Conservation (phyloP, 2,329 filamentous ascomycete species). For the Knufia petricola region DNA sequence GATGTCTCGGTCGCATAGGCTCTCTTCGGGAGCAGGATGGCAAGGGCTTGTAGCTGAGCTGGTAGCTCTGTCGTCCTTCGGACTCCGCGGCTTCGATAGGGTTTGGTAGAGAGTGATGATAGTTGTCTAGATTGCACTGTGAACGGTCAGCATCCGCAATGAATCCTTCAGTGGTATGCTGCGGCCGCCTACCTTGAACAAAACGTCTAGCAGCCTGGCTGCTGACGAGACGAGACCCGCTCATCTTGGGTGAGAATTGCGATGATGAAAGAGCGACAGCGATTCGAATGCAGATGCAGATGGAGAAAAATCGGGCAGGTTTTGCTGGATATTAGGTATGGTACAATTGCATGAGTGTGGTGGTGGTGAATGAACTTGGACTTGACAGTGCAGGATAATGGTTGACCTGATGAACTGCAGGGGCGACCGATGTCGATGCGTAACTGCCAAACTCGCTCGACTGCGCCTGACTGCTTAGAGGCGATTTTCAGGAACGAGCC, state of each 20-base stretch:
- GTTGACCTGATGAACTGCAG: neutral
- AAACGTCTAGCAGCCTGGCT: conserved; percentile 19
- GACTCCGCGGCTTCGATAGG: neutral
- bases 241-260: conserved; percentile 3
- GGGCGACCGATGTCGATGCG: neutral
- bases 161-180: too few species aligned
- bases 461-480: neutral
- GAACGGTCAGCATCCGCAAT: conserved; percentile 8
- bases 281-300: neutral
- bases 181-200: conserved; percentile 3
- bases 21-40: conserved; percentile 46
- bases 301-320: conserved; percentile 5
- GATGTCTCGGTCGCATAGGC: conserved; percentile 50
- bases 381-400: neutral
- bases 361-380: neutral
- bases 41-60: conserved; percentile 45
- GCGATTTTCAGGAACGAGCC: neutral
- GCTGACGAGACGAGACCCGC: conserved; percentile 22
- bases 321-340: conserved; percentile 22
- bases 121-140: conserved; percentile 16
- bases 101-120: conserved; percentile 1
- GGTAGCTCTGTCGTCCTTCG: conserved; percentile 14
- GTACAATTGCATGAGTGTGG: conserved; percentile 2
- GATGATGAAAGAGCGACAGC: neutral
- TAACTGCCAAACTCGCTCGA: neutral